Evolutionary conservation across 192 early-diverging fungal genomes (phyloP), one percentile per base, ranked within the genome.

Genomic region (Coemansia sp.): DNA sequence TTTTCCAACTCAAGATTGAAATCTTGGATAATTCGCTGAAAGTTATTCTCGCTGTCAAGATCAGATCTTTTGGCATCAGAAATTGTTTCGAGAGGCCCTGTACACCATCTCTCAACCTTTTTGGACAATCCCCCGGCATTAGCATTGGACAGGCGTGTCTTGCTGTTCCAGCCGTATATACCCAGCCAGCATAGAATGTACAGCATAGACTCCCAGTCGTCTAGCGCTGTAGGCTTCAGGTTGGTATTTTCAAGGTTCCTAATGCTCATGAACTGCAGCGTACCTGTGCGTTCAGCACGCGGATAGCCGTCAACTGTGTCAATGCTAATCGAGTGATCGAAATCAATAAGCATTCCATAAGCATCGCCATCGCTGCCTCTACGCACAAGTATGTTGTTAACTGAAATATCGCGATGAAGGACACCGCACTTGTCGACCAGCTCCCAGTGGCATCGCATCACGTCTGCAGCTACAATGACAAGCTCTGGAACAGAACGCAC

Each of bases 221-320:
- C 26, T 26, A 3, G 26, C 26, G 26, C 26, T 26, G 26, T 26
- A 26, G 26, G 26, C 26, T 26, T 26, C 26, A 26, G 26, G 26
- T 45, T 6, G 12, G 5, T 11, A 8, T 5, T 8, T 36, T 66
- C 46, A 16, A 72, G 52, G 16, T 61, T 72, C 0, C 12, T 8
- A 4, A 66, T 12, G 45, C 64, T 66, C 70, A 72, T 72, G 19
- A 61, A 72, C 8, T 55, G 70, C 22, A 59, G n/a, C 16, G 64
- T 72, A 1, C 63, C 70, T 13, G 70, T 72, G 13, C 61, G 40
- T 48, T 62, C 55, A 1, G 52, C 39, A 5, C 40, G 26, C 13
- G 11, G 41, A 8, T 10, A 18, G 15, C 13, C 26, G 2, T 10
- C 15, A 26, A 41, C 47, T 0, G 11, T 6, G 41, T 13, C 22